Evolutionary conservation across 106 monocot genomes (phyloP).

Genomic region (Narthecium ossifragum): DNA sequence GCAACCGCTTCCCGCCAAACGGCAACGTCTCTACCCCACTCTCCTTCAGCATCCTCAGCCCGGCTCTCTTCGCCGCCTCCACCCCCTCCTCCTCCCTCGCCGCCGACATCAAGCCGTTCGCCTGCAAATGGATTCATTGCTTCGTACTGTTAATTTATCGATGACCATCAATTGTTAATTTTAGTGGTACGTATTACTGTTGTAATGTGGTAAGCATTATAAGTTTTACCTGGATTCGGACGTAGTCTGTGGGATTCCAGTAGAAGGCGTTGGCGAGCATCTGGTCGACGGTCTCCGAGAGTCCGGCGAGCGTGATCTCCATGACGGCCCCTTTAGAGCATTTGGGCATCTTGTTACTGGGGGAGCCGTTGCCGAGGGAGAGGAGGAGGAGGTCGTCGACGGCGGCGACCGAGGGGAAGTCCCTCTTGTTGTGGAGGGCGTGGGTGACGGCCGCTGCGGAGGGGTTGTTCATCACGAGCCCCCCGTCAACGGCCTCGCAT

Average conservation of each 20-base stretch:
- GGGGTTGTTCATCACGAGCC: conserved; percentile 37
- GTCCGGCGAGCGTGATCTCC: conserved; percentile 22
- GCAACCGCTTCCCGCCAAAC: conserved; percentile 28
- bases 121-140: conserved; percentile 5
- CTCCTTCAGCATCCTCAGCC: conserved; percentile 21
- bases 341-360: neutral
- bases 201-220: too few relatives aligned
- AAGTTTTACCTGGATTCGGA: conserved; percentile 23
- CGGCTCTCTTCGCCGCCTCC: conserved; percentile 14
- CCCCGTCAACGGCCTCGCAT: conserved; percentile 28
- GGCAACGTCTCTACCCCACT: conserved; percentile 33
- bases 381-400: conserved; percentile 28
- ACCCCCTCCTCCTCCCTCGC: neutral
- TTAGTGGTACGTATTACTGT: neutral
- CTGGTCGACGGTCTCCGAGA: conserved; percentile 39
- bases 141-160: neutral
- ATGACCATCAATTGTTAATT: neutral
- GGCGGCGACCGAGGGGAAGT: conserved; percentile 26
- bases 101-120: conserved; percentile 15
- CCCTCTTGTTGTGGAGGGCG: conserved; percentile 34
- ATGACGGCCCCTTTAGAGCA: conserved; percentile 8
- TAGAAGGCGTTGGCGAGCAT: conserved; percentile 28
- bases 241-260: conserved; percentile 21
- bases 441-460: conserved; percentile 35
- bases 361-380: conserved; percentile 26